Evolutionary conservation across 495 filamentous ascomycete genomes (phyloP), one percentile per base, ranked within the genome.

Genomic region (Extremus antarcticus): DNA sequence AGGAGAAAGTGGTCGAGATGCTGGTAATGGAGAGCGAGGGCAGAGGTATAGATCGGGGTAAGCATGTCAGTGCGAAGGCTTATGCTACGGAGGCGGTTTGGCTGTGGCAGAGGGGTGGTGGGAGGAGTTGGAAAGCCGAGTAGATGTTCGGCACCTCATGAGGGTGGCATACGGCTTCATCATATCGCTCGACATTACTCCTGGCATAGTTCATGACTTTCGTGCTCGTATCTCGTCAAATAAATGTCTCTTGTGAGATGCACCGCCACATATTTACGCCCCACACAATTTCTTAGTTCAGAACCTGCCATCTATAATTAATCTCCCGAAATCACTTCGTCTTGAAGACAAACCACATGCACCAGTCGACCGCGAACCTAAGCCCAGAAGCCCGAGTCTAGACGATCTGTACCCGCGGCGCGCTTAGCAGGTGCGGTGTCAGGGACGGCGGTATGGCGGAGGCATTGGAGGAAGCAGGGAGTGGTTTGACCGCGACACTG

Each of bases 31-130:
- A 56, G 85, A 84, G 25, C 67, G 67, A 35, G 74, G 73, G 53
- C 72, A 76, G 47, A 74, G 76, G 41, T 1, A 24, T 50, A 3
- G 58, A 56, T 50, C 53, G 60, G 9, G 65, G 55, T 58, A 74
- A 73, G 22, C 74, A 85, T 74, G 68, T 76, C 46, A 82, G 85
- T 63, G 83, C 84, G 20, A 79, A 81, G 60, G 81, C 82, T 1
- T 92, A 87, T 78, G 92, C 92, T 35, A 80, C 82, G 19, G 92
- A 98, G 70, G 90, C 90, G 24, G 71, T 95, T 25, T 96, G 92
- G 91, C 65, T 95, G 43, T 92, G 86, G 78, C 81, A 88, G 72
- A 87, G 83, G 71, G 87, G 88, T 0, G 88, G 88, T 0, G 79
- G 76, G 23, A 56, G 65, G 55, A 69, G 66, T 54, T 67, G 68